These are phyloP conservation scores for Paramecium bursaria DNA, from an alignment of 73 alveolate genomes.

Conservation along the genomic window DNA sequence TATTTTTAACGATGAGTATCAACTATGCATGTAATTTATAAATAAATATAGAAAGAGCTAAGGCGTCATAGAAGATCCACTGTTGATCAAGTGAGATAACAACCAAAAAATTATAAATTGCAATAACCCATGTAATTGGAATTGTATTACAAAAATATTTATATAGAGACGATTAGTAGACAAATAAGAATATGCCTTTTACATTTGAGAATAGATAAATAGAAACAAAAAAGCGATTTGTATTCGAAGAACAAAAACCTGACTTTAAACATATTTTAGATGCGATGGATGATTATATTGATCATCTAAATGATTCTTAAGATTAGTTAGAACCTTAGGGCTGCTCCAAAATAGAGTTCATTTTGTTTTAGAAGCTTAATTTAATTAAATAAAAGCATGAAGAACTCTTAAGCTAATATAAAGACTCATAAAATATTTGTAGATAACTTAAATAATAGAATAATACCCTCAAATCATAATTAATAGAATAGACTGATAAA, in stretches of 20 bases:
- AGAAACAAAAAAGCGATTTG: slow-evolving; percentile 30
- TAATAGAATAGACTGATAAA: slow-evolving; percentile 1
- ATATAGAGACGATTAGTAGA: neutral
- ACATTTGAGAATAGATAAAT: slow-evolving; percentile 20
- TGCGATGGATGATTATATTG: slow-evolving; percentile 52
- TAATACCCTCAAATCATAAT: neutral
- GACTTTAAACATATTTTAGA: slow-evolving; percentile 6
- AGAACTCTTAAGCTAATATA: slow-evolving; percentile 14
- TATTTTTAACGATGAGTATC: slow-evolving; percentile 39
- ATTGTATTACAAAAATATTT: neutral
- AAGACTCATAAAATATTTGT: neutral
- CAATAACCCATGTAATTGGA: slow-evolving; percentile 11
- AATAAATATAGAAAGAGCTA: neutral
- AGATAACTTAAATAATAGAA: neutral
- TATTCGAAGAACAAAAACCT: slow-evolving; percentile 1
- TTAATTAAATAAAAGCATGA: slow-evolving; percentile 27
- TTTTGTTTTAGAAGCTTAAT: neutral
- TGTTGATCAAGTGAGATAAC: slow-evolving; percentile 14
- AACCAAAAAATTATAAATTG: slow-evolving; percentile 12
- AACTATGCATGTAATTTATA: slow-evolving; percentile 54
- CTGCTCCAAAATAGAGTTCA: neutral
- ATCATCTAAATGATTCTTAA: slow-evolving; percentile 9
- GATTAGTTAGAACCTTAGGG: slow-evolving; percentile 6
- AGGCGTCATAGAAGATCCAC: slow-evolving; percentile 13
- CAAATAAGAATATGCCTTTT: neutral